Percentiles rank a stretch among this genome's conserved stretches.
phyloP scores from a whole-genome alignment of 1,284 basidiomycete genomes.

The Melampsora larici-populina region DNA sequence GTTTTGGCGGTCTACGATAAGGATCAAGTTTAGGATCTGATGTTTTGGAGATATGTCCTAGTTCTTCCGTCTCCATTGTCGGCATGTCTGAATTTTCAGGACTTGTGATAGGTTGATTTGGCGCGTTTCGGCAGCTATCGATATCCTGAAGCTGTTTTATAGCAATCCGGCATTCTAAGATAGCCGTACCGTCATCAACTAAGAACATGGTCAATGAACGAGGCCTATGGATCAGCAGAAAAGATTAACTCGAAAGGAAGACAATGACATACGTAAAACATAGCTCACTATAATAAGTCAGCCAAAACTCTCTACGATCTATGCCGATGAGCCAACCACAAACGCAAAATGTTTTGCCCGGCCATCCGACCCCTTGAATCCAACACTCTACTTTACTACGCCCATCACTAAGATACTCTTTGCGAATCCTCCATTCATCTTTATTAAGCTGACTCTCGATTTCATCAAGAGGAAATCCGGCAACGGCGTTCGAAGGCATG shows the following conservation, averaged over 20 bases:
- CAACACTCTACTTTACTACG: conserved; percentile 8
- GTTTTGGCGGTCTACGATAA: background rate
- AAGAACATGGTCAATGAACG: background rate
- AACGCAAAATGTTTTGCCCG: conserved; percentile 14
- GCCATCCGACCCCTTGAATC: conserved; percentile 28
- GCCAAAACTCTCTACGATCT: conserved; percentile 26
- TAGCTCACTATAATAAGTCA: conserved; percentile 16
- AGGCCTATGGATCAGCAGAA: background rate
- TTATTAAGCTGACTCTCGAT: background rate
- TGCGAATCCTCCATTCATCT: conserved; percentile 20
- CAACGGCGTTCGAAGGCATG: background rate
- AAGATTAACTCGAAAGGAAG: background rate
- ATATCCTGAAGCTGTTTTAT: conserved; percentile 1
- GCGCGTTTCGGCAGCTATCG: background rate
- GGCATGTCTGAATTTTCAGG: background rate
- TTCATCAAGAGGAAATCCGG: conserved; percentile 12
- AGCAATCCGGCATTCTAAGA: conserved; percentile 22
- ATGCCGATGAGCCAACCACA: conserved; percentile 33
- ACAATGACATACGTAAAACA: background rate
- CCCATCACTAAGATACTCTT: background rate
- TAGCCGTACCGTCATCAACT: conserved; percentile 39
- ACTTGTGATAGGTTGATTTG: too few species aligned
- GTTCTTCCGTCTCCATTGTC: background rate
- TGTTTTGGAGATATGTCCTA: background rate
- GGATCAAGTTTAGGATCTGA: conserved; percentile 23